Percentiles rank a stretch among this genome's conserved stretches.
Conservation (phyloP, 306 rosid genomes). For the Prunus dulcis region DNA sequence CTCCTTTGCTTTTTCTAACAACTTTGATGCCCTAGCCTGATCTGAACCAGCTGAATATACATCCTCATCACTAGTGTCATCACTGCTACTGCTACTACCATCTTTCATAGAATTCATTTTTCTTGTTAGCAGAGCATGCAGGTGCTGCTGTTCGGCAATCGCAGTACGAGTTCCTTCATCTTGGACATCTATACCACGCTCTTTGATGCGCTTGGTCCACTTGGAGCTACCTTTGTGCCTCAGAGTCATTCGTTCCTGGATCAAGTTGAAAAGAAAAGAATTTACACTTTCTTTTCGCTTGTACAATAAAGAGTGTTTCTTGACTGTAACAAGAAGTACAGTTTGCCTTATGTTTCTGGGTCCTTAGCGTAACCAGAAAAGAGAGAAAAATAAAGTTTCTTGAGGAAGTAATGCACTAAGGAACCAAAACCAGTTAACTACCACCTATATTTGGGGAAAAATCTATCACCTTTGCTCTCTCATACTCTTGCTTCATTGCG, state of each 20-base stretch:
- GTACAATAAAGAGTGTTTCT: neutral
- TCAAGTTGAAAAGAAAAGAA: conserved; percentile 11
- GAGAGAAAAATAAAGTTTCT: neutral
- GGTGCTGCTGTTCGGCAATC: conserved; percentile 63
- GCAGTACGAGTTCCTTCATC: conserved; percentile 96
- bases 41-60: conserved; percentile 45
- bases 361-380: too few relatives aligned
- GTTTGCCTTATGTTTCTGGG: too few relatives aligned
- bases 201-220: conserved; percentile 67
- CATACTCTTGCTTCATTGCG: conserved; percentile 72
- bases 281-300: conserved; percentile 1
- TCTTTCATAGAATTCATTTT: conserved; percentile 74
- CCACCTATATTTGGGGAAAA: neutral
- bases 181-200: conserved; percentile 71
- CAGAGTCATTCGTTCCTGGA: conserved; percentile 84
- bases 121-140: conserved; percentile 68
- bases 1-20: conserved; percentile 68
- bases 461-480: conserved; percentile 74
- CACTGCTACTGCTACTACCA: conserved; percentile 61
- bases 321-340: neutral
- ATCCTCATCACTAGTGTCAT: conserved; percentile 62
- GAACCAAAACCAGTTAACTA: neutral
- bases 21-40: conserved; percentile 46
- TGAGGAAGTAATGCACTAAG: neutral
- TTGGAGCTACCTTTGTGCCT: conserved; percentile 65